phyloP scores from a whole-genome alignment of 352 stramenopile genomes.

The Phytophthora fragariae region DNA sequence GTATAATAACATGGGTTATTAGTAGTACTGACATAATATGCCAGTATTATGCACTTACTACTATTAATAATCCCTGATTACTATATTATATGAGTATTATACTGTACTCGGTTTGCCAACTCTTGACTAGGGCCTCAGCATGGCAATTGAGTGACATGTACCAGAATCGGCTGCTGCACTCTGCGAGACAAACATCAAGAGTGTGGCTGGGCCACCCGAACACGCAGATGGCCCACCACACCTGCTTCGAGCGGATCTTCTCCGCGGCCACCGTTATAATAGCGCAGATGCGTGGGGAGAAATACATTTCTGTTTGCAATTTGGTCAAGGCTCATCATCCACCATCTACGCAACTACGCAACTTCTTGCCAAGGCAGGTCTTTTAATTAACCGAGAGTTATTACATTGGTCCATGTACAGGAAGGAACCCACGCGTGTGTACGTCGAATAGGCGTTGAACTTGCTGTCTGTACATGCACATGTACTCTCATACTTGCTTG shows the following conservation, averaged over 20 bases:
- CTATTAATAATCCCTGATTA: too few relatives aligned
- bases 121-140: not conserved
- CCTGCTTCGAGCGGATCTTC: not conserved
- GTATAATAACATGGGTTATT: too few relatives aligned
- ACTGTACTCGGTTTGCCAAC: not conserved
- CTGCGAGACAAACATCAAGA: not conserved
- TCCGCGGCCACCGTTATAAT: not conserved
- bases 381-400: not conserved
- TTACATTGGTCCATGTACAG: not conserved
- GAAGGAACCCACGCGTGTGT: too few relatives aligned
- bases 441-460: too few relatives aligned
- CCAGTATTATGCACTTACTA: too few relatives aligned
- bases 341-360: not conserved
- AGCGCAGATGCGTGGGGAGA: not conserved
- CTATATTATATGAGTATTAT: too few relatives aligned
- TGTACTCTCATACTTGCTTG: not conserved
- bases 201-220: not conserved
- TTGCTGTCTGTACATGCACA: not conserved
- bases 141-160: not conserved
- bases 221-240: conserved; percentile 11
- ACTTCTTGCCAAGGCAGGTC: not conserved
- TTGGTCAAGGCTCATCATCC: not conserved
- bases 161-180: not conserved
- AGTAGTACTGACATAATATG: too few relatives aligned
- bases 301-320: not conserved